Evolutionary conservation across 1,284 basidiomycete species (phyloP), one percentile per base, ranked within the genome.

Genomic region (Sporisorium iseilematis-ciliati): DNA sequence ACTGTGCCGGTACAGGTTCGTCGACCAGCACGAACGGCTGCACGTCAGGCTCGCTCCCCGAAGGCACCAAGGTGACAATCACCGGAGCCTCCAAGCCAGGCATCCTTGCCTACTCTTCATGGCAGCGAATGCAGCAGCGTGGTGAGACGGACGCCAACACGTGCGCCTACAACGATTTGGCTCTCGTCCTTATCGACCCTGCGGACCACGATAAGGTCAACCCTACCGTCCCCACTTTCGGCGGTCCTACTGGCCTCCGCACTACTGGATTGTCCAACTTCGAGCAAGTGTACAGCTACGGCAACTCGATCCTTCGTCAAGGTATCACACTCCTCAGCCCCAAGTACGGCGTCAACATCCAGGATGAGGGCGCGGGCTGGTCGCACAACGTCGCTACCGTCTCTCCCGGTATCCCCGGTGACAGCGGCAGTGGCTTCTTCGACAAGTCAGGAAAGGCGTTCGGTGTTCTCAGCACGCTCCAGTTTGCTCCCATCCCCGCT

Each of bases 231-330:
- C 75, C 77, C 25, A 75, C 57, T 3, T 79, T 79, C 20, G 77
- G 77, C 52, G 77, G 77, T 29, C 77, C 77, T 8, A 58, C 49
- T 5, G 77, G 77, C 33, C 31, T 78, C 25, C 53, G 75, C n/a
- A 51, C 62, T 0, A 43, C 48, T 6, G 71, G 62, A 14, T 45
- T 79, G n/a, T 56, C 45, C 31, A 42, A 23, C 25, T 21, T 63
- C 40, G 77, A 79, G 49, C 57, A 57, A 48, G 64, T 77, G n/a
- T 78, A 68, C 72, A 66, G 65, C 57, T 79, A 75, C 52, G 76
- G 75, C 60, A 79, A 79, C 64, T 77, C 75, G 51, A 67, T 78
- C 49, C 72, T 79, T 10, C 64, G 78, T n/a, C 64, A 65, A 20
- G 78, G 78, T 21, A 50, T 78, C 49, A 69, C 66, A 0, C 56